A percentile compares a stretch with the other conserved stretches of the same genome.
These are phyloP conservation scores for Yamadazyma scolyti DNA, from an alignment of 805 yeast species.

Conservation along the genomic window DNA sequence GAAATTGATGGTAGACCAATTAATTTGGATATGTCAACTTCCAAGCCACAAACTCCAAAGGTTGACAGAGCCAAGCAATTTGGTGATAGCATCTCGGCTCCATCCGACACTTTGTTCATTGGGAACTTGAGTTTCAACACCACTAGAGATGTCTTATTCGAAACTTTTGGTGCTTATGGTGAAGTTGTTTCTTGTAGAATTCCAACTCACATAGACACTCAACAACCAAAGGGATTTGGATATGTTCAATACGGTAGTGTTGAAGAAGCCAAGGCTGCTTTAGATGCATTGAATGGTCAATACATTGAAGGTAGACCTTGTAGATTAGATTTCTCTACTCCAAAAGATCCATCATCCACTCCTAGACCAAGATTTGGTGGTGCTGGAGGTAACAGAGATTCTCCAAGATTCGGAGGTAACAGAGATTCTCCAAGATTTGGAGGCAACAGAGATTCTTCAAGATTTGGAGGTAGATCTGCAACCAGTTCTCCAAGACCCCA, in stretches of 20 bases:
- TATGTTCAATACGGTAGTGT: conserved; percentile 86
- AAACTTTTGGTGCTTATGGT: conserved; percentile 74
- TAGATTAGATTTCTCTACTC: conserved; percentile 92
- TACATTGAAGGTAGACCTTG: conserved; percentile 88
- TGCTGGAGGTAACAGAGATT: conserved; percentile 34
- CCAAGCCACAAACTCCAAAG: conserved; percentile 63
- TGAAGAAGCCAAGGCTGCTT: conserved; percentile 88
- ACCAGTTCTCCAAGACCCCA: conserved; percentile 58
- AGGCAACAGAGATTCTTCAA: conserved; percentile 43
- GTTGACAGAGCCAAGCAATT: conserved; percentile 80
- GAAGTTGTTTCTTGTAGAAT: conserved; percentile 84
- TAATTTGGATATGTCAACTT: conserved; percentile 86
- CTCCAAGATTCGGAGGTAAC: conserved; percentile 44
- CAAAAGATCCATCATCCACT: conserved; percentile 53
- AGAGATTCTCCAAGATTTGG: conserved; percentile 44
- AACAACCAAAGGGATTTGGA: conserved; percentile 98
- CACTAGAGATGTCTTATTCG: conserved; percentile 73
- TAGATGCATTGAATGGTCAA: conserved; percentile 84
- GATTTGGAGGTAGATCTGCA: conserved; percentile 42
- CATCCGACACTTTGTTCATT: conserved; percentile 92
- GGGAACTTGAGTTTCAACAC: conserved; percentile 95
- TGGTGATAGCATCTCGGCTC: conserved; percentile 88
- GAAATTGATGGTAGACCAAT: conserved; percentile 97
- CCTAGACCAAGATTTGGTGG: conserved; percentile 37
- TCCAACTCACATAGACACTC: conserved; percentile 98